A percentile compares a stretch with the other conserved stretches of the same genome.
Conservation (phyloP, 2,329 filamentous ascomycete genomes). For the Alternaria angustiovoidea region DNA sequence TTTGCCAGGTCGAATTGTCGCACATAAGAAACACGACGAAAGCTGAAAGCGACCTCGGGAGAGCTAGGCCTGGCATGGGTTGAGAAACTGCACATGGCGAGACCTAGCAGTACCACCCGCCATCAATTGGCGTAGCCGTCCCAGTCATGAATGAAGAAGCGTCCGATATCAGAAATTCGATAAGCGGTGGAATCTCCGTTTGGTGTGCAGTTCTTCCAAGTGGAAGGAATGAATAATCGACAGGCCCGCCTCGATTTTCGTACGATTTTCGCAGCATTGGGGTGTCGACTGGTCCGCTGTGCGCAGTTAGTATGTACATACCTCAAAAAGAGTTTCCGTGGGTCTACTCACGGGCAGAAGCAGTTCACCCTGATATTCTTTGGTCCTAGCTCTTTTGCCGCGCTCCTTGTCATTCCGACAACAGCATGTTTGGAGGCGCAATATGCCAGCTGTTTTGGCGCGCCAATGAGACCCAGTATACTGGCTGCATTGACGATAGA, state of each 20-base stretch:
- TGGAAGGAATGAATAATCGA: conserved; percentile 34
- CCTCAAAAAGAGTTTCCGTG: not conserved
- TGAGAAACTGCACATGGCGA: not conserved
- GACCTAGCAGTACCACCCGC: conserved; percentile 51
- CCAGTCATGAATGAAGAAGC: conserved; percentile 59
- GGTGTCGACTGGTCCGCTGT: conserved; percentile 44
- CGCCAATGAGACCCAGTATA: conserved; percentile 60
- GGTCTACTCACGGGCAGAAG: conserved; percentile 44
- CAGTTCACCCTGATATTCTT: conserved; percentile 47
- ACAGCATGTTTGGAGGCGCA: conserved; percentile 53
- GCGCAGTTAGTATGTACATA: not conserved
- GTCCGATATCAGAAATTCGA: conserved; percentile 59
- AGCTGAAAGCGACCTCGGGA: not conserved
- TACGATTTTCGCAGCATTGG: conserved; percentile 41
- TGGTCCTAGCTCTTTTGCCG: conserved; percentile 52
- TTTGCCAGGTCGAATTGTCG: not conserved
- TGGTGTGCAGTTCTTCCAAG: conserved; percentile 37
- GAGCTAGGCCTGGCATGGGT: not conserved
- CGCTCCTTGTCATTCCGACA: conserved; percentile 50
- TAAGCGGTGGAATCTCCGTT: conserved; percentile 54
- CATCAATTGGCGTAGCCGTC: conserved; percentile 56
- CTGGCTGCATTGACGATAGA: conserved; percentile 58
- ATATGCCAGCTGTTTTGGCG: conserved; percentile 46
- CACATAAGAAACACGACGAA: not conserved
- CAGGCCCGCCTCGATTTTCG: conserved; percentile 26